A percentile compares a stretch with the other conserved stretches of the same genome.
Conservation (phyloP, 2,329 filamentous ascomycete genomes). For the Claviceps sp. region DNA sequence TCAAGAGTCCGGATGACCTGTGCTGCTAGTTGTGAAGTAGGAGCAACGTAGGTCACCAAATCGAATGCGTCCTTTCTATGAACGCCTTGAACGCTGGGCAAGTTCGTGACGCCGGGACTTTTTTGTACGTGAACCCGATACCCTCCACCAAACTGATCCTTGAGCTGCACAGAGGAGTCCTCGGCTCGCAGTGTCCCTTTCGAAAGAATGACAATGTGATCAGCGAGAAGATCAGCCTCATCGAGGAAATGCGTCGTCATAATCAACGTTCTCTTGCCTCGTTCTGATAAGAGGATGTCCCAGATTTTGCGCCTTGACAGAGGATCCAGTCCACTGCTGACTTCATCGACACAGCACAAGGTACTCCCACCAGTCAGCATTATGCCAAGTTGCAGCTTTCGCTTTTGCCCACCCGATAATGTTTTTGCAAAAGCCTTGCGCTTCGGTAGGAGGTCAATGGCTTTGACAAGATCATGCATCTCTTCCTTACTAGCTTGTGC, state of each 20-base stretch:
- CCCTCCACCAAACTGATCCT: slow-evolving; percentile 67
- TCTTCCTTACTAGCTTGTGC: slow-evolving; percentile 42
- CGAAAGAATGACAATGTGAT: slow-evolving; percentile 78
- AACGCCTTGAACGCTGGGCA: slow-evolving; percentile 41
- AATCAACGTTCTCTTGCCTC: slow-evolving; percentile 69
- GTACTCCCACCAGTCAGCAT: slow-evolving; percentile 86
- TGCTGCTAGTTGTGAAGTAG: slow-evolving; percentile 56
- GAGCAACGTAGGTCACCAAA: slow-evolving; percentile 57
- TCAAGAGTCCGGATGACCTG: slow-evolving; percentile 59
- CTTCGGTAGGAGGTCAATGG: slow-evolving; percentile 67
- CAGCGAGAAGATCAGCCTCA: slow-evolving; percentile 78
- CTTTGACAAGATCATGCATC: slow-evolving; percentile 48
- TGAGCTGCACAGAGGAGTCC: slow-evolving; percentile 76
- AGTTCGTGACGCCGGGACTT: slow-evolving; percentile 31
- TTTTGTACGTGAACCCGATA: slow-evolving; percentile 69
- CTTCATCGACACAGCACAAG: slow-evolving; percentile 85
- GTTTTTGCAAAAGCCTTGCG: slow-evolving; percentile 58
- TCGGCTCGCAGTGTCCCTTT: slow-evolving; percentile 71
- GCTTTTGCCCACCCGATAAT: slow-evolving; percentile 80
- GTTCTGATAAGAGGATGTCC: slow-evolving; percentile 81
- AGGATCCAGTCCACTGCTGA: slow-evolving; percentile 78
- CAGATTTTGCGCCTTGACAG: slow-evolving; percentile 80
- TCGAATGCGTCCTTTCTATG: slow-evolving; percentile 50
- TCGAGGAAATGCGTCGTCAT: slow-evolving; percentile 90
- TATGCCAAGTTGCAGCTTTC: slow-evolving; percentile 85